Evolutionary conservation across 257 asterid genomes (phyloP).

Genomic region (Leptodermis oblonga): DNA sequence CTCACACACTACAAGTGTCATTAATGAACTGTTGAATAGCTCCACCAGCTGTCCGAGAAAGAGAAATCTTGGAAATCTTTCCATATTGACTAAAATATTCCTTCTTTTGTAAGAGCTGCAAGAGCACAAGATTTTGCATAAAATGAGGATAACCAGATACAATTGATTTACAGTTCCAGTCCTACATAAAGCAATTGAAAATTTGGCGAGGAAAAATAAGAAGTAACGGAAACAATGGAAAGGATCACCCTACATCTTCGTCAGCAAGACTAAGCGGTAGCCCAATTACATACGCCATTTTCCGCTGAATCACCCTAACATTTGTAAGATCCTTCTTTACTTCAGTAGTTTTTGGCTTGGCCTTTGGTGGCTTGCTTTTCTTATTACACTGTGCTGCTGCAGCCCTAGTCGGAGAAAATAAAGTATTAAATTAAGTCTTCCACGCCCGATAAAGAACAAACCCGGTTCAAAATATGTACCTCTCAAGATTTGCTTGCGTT

Average conservation of each 20-base stretch:
- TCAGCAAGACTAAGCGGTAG: constrained; percentile 87
- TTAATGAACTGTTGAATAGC: constrained; percentile 75
- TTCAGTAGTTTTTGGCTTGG: constrained; percentile 73
- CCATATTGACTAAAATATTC: constrained; percentile 97
- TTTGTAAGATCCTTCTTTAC: constrained; percentile 76
- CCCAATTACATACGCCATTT: constrained; percentile 91
- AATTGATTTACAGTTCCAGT: constrained; percentile 6
- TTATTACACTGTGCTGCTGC: constrained; percentile 45
- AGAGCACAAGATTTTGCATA: constrained; percentile 19
- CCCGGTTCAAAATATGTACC: constrained; percentile 29
- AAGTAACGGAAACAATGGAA: constrained; percentile 15
- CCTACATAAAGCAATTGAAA: neutral
- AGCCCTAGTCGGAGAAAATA: constrained; percentile 35
- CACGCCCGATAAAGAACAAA: constrained; percentile 13
- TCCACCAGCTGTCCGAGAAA: constrained; percentile 94
- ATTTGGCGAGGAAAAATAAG: neutral
- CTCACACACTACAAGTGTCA: constrained; percentile 95
- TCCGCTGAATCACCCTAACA: constrained; percentile 90
- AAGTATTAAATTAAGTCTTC: constrained; percentile 16
- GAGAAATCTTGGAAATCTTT: constrained; percentile 76
- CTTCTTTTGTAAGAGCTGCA: constrained; percentile 70
- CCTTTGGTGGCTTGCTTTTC: constrained; percentile 70
- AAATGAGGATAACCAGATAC: constrained; percentile 15
- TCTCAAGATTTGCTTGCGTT: constrained; percentile 70
- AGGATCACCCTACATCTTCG: constrained; percentile 64